Evolutionary conservation across 140 eudicot species (phyloP).

Genomic region (Erigeron philadelphicus): DNA sequence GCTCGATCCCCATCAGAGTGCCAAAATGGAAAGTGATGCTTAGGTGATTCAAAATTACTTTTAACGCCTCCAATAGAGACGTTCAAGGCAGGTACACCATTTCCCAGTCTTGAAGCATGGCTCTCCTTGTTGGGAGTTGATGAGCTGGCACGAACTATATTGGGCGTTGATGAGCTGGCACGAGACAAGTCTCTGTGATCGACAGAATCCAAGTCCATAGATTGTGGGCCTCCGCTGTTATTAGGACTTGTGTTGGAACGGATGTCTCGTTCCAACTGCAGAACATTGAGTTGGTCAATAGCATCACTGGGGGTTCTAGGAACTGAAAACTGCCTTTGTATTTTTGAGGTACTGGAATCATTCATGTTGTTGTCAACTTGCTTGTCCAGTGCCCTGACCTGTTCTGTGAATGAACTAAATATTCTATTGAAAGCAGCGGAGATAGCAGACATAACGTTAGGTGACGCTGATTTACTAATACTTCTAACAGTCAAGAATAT

Average conservation of each 20-base stretch:
- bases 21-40: slow-evolving; percentile 41
- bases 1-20: slow-evolving; percentile 73
- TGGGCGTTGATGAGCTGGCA: slow-evolving; percentile 55
- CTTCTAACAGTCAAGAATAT: slow-evolving; percentile 48
- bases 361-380: slow-evolving; percentile 37
- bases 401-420: slow-evolving; percentile 54
- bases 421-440: slow-evolving; percentile 56
- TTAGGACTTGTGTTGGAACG: slow-evolving; percentile 38
- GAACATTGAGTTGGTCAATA: slow-evolving; percentile 37
- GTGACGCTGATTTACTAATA: slow-evolving; percentile 50
- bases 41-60: slow-evolving; percentile 49
- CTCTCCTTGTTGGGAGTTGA: slow-evolving; percentile 30
- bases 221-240: slow-evolving; percentile 48
- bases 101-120: slow-evolving; percentile 33
- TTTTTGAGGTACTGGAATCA: slow-evolving; percentile 40
- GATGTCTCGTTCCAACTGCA: slow-evolving; percentile 39
- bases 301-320: slow-evolving; percentile 32
- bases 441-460: slow-evolving; percentile 45
- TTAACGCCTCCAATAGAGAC: slow-evolving; percentile 37
- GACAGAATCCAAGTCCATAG: slow-evolving; percentile 46
- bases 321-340: slow-evolving; percentile 33
- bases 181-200: slow-evolving; percentile 49
- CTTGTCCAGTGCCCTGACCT: slow-evolving; percentile 38
- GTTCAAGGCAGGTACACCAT: slow-evolving; percentile 31
- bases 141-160: slow-evolving; percentile 22